phyloP scores from a whole-genome alignment of 768 basidiomycete genomes.

The Gloeostereum incarnatum region DNA sequence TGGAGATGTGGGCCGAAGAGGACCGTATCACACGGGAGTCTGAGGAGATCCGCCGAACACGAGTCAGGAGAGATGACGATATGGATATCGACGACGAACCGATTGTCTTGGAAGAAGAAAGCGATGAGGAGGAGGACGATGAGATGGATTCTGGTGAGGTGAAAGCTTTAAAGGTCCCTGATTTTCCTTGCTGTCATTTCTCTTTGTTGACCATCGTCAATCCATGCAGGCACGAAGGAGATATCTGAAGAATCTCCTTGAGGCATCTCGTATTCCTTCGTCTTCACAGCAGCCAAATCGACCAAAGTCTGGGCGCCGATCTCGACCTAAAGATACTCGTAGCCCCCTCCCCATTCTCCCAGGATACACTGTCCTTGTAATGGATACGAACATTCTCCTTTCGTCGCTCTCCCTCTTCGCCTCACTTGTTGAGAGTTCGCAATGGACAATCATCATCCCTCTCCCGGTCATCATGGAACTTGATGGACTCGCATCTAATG shows the following conservation, averaged over 20 bases:
- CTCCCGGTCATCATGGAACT: constrained; percentile 96
- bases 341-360: constrained; percentile 51
- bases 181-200: constrained; percentile 3
- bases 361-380: constrained; percentile 84
- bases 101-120: constrained; percentile 32
- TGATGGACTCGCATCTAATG: constrained; percentile 72
- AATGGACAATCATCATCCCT: constrained; percentile 87
- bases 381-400: constrained; percentile 93
- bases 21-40: constrained; percentile 57
- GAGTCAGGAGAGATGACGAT: constrained; percentile 50
- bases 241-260: constrained; percentile 63
- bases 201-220: constrained; percentile 9
- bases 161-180: constrained; percentile 66
- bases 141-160: constrained; percentile 67
- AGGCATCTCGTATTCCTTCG: constrained; percentile 23
- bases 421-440: constrained; percentile 66
- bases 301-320: constrained; percentile 18
- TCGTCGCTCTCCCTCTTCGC: constrained; percentile 69
- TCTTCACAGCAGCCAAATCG: constrained; percentile 16
- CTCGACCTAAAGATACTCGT: constrained; percentile 21
- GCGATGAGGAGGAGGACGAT: constrained; percentile 41
- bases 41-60: constrained; percentile 56
- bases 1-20: constrained; percentile 60
- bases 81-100: constrained; percentile 66
- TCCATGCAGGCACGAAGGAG: constrained; percentile 56